Evolutionary conservation across 2,329 filamentous ascomycete genomes (phyloP), one percentile per base, ranked within the genome.

Genomic region (Plectosphaerella cucumerina): DNA sequence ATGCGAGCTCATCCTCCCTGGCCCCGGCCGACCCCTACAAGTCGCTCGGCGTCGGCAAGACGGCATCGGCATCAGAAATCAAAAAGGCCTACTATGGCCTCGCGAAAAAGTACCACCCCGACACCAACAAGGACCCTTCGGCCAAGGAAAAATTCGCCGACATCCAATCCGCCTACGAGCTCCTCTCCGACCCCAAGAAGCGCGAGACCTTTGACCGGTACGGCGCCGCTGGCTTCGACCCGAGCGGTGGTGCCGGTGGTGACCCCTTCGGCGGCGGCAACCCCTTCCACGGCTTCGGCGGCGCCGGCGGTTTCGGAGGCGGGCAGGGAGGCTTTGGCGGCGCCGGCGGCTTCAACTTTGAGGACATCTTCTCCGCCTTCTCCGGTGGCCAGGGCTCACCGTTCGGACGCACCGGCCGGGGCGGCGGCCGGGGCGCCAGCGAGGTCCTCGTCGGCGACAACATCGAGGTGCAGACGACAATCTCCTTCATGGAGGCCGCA

Each of bases 1-100:
- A 86, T 65, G 81, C 83, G 21, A 86, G 85, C 43, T 64, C 69
- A 43, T 70, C 69, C 43, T 60, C 67, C 6, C 64, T 74, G 20
- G 77, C 77, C 5, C 71, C 82, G 35, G 82, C 89, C 66, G 89
- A 99, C 62, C 94, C 94, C 1, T 99, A 99, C 70, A 82, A 84
- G 58, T 81, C 89, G 4, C 84, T 99, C 23, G 94, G 94, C 14
- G 90, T 99, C 26, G 77, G 77, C 62, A 96, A 93, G 68, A 80
- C 72, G 55, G 90, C 94, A n/a, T 85, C 89, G 1, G 75, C 90
- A 3, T 76, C 84, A 53, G 93, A 97, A 34, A 97, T 99, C 67
- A 99, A 99, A 69, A 97, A 97, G 70, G 92, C 94, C 3, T 99
- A 99, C 75, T 99, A 99, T 67, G 90, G 92, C 47, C 77, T 97